phyloP scores from a whole-genome alignment of 495 filamentous ascomycete species.

The Thermochaetoides thermophila region DNA sequence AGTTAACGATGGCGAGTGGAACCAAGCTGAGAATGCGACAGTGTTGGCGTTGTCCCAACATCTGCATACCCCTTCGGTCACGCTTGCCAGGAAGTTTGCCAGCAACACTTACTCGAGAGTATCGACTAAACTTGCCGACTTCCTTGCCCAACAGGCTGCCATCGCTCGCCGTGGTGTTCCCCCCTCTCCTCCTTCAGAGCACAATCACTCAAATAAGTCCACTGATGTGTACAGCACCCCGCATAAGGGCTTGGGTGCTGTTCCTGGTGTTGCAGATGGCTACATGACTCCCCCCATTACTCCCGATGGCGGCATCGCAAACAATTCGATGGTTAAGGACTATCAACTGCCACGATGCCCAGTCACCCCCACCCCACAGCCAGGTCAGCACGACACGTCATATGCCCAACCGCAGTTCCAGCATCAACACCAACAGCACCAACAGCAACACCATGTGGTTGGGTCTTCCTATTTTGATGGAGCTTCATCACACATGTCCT shows the following conservation, averaged over 20 bases:
- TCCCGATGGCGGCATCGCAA: slow-evolving; percentile 63
- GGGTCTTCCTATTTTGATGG: slow-evolving; percentile 20
- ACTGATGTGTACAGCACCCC: slow-evolving; percentile 59
- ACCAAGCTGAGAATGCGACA: slow-evolving; percentile 61
- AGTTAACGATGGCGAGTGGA: slow-evolving; percentile 61
- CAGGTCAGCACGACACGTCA: slow-evolving; percentile 10
- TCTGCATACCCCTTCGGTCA: slow-evolving; percentile 71
- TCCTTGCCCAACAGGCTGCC: slow-evolving; percentile 70
- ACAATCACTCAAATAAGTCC: slow-evolving; percentile 35
- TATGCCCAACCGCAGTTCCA: slow-evolving; percentile 12
- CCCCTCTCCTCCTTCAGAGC: slow-evolving; percentile 55
- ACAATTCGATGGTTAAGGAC: slow-evolving; percentile 29
- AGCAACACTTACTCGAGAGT: slow-evolving; percentile 68
- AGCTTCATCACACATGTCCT: slow-evolving; percentile 16
- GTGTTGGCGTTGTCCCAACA: slow-evolving; percentile 77
- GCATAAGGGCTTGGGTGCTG: slow-evolving; percentile 57
- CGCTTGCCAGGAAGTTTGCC: slow-evolving; percentile 78
- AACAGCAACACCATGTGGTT: slow-evolving; percentile 15
- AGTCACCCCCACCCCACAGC: slow-evolving; percentile 37
- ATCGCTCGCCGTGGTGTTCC: slow-evolving; percentile 45
- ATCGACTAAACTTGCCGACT: slow-evolving; percentile 66
- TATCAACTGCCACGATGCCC: slow-evolving; percentile 35
- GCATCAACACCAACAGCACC: slow-evolving; percentile 10
- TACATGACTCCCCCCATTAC: slow-evolving; percentile 94
- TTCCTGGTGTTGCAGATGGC: slow-evolving; percentile 54